Evolutionary conservation across 2,329 filamentous ascomycete genomes (phyloP).

Genomic region (Epichloe amarillans): DNA sequence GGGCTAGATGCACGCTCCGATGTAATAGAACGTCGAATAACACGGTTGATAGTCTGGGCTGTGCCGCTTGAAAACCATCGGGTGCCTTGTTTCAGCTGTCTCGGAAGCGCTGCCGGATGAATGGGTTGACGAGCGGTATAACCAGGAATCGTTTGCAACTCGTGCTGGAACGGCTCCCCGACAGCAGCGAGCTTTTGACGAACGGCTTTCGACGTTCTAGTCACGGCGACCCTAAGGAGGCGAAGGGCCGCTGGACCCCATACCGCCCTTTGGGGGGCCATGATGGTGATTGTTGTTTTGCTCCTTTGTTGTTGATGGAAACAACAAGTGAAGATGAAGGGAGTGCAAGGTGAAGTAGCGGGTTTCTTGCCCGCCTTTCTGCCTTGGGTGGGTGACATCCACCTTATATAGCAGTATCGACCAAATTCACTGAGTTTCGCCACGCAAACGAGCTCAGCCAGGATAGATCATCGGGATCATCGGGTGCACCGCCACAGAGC

Average conservation of each 20-base stretch:
- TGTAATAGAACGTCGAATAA: constrained; percentile 39
- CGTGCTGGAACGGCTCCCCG: constrained; percentile 29
- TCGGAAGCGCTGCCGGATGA: constrained; percentile 38
- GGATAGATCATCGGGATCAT: constrained; percentile 7
- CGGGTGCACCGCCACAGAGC: constrained; percentile 22
- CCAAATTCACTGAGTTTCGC: constrained; percentile 12
- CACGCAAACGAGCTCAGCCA: constrained; percentile 7
- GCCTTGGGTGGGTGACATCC: not conserved
- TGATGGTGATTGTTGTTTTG: constrained; percentile 18
- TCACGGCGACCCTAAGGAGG: constrained; percentile 38
- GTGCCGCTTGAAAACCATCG: constrained; percentile 36
- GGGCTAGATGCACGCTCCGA: constrained; percentile 19
- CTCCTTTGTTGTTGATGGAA: not conserved
- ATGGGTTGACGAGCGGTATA: constrained; percentile 32
- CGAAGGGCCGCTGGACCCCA: constrained; percentile 44
- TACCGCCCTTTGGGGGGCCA: constrained; percentile 43
- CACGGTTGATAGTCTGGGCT: constrained; percentile 28
- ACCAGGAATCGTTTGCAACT: constrained; percentile 31
- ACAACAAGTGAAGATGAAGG: not conserved
- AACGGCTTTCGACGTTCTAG: constrained; percentile 36
- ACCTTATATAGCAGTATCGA: constrained; percentile 12
- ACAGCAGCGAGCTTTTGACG: constrained; percentile 34
- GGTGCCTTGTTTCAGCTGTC: constrained; percentile 29
- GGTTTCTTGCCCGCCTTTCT: not conserved
- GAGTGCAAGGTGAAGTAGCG: not conserved